These are phyloP conservation scores for Rosa chinensis DNA, from an alignment of 306 rosid species.

Conservation along the genomic window DNA sequence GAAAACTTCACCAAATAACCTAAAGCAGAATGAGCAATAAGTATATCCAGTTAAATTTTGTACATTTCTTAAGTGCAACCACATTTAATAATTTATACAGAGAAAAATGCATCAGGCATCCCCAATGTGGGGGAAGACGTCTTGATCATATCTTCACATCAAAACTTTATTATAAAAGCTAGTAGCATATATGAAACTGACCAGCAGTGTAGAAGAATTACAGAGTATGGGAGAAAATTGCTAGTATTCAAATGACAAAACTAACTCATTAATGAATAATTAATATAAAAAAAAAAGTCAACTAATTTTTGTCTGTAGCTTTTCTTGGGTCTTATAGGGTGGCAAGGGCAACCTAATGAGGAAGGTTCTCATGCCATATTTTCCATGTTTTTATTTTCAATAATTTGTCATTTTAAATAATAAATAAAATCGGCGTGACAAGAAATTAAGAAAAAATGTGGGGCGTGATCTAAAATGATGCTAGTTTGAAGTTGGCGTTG, in stretches of 20 bases:
- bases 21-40: no score
- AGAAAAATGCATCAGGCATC: no score
- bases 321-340: background rate
- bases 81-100: no score
- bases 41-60: no score
- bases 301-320: background rate
- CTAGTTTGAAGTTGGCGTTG: background rate
- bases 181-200: background rate
- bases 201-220: background rate
- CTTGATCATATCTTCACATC: background rate
- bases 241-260: background rate
- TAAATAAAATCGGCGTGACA: conserved; percentile 1
- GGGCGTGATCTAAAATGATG: conserved; percentile 14
- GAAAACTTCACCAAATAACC: no score
- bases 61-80: no score
- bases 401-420: background rate
- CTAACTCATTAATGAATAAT: background rate
- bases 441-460: background rate
- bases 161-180: background rate
- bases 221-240: background rate
- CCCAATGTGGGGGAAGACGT: background rate
- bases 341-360: conserved; percentile 3
- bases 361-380: background rate
- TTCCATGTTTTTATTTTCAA: background rate
- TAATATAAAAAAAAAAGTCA: background rate